Conservation (phyloP, 371 early-diverging fungal species). For the Umbelopsis sp. region DNA sequence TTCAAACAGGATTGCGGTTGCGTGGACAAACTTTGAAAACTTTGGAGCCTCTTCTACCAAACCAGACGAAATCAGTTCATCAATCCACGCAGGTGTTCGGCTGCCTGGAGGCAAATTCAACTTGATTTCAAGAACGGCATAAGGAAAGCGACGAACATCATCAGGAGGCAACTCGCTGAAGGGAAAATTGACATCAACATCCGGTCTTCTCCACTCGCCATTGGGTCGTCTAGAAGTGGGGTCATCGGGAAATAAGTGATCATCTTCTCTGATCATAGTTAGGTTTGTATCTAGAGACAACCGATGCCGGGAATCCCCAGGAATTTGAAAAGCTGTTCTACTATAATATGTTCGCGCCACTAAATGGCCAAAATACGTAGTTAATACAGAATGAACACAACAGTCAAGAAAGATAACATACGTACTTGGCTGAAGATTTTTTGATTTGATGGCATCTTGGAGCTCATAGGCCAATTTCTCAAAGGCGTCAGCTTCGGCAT, state of each 20-base stretch:
- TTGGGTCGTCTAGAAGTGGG: slow-evolving; percentile 60
- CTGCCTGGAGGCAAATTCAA: slow-evolving; percentile 89
- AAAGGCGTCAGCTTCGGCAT: slow-evolving; percentile 79
- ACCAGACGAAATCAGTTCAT: slow-evolving; percentile 86
- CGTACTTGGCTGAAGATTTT: slow-evolving; percentile 84
- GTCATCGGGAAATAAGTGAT: slow-evolving; percentile 65
- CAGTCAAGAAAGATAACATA: not conserved
- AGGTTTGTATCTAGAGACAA: slow-evolving; percentile 99
- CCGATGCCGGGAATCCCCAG: slow-evolving; percentile 96
- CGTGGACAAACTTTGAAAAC: slow-evolving; percentile 99
- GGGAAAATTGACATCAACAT: slow-evolving; percentile 89
- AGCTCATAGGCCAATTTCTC: slow-evolving; percentile 79
- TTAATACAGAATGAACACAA: too few relatives aligned
- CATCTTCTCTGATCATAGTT: slow-evolving; percentile 97
- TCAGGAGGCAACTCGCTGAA: slow-evolving; percentile 75
- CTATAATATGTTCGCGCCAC: slow-evolving; percentile 96
- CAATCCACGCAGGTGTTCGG: slow-evolving; percentile 94
- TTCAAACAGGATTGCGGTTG: slow-evolving; percentile 92
- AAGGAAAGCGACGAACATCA: slow-evolving; percentile 94
- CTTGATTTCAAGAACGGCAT: slow-evolving; percentile 99
- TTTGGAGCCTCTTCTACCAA: slow-evolving; percentile 97
- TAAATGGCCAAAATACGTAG: slow-evolving; percentile 22
- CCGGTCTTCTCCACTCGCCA: slow-evolving; percentile 91
- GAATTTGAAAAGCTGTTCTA: slow-evolving; percentile 99
- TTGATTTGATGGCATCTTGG: slow-evolving; percentile 75